Evolutionary conservation across 331 rosid species (phyloP).

Genomic region (Rosa hybrid): DNA sequence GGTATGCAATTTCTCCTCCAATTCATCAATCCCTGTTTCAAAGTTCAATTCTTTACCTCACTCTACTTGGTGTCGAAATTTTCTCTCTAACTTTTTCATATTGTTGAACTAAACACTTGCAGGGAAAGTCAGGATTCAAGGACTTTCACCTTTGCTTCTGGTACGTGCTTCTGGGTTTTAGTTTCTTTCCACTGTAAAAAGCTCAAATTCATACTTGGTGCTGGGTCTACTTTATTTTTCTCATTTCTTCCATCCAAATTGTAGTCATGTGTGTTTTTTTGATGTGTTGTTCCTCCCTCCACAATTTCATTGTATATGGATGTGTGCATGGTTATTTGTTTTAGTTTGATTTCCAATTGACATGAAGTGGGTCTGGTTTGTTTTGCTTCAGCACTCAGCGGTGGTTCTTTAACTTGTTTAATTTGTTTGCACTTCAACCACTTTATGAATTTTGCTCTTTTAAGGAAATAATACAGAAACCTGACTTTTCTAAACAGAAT

Average conservation of each 20-base stretch:
- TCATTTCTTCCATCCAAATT: conserved; percentile 1
- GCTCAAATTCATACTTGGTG: conserved; percentile 16
- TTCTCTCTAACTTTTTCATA: neutral
- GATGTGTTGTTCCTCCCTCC: neutral
- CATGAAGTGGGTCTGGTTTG: neutral
- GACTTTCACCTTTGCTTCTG: neutral
- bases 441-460: neutral
- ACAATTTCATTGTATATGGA: neutral
- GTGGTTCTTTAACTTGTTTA: neutral
- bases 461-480: neutral
- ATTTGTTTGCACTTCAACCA: neutral
- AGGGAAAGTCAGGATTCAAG: neutral
- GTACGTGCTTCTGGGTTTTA: conserved; percentile 11
- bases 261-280: neutral
- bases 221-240: neutral
- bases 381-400: neutral
- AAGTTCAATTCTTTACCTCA: conserved; percentile 6
- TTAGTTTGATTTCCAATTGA: neutral
- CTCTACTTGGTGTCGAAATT: neutral
- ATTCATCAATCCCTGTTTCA: neutral
- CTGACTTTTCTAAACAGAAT: neutral
- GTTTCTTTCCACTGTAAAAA: neutral
- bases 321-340: neutral
- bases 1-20: conserved; percentile 6
- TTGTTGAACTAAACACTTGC: conserved; percentile 15